phyloP scores from a whole-genome alignment of 2,329 filamentous ascomycete species.

The Kalaharituber pfeilii region DNA sequence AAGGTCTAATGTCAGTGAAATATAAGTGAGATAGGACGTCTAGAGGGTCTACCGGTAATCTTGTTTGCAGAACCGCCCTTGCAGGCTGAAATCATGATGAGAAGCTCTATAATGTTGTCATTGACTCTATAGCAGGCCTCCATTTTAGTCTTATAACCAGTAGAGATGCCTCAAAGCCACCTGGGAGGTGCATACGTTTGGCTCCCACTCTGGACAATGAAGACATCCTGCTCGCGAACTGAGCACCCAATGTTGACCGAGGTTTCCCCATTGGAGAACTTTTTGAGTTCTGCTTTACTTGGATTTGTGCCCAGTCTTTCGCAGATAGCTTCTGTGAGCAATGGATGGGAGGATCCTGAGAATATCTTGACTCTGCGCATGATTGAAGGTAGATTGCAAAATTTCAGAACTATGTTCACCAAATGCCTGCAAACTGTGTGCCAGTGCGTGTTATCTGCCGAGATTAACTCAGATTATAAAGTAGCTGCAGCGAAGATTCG shows the following conservation, averaged over 20 bases:
- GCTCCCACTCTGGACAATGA: conserved; percentile 94
- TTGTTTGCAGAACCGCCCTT: conserved; percentile 95
- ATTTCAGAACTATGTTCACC: too few species aligned
- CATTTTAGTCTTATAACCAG: conserved; percentile 19
- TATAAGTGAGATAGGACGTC: neutral
- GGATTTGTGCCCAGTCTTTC: conserved; percentile 45
- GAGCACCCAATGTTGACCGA: conserved; percentile 49
- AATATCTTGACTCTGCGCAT: conserved; percentile 54
- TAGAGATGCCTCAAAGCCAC: conserved; percentile 4
- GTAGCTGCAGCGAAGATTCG: too few species aligned
- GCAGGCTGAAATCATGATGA: conserved; percentile 98
- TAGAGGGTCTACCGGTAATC: conserved; percentile 55
- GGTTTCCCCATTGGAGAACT: conserved; percentile 54
- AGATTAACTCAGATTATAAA: too few species aligned
- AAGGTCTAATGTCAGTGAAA: conserved; percentile 13
- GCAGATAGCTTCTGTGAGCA: conserved; percentile 47
- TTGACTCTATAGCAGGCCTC: conserved; percentile 47
- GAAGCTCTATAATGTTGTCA: conserved; percentile 95
- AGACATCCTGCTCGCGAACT: conserved; percentile 95
- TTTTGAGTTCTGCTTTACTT: conserved; percentile 43
- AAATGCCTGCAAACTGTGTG: too few species aligned
- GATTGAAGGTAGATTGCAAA: too few species aligned
- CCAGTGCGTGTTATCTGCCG: too few species aligned
- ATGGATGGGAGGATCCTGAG: conserved; percentile 46
- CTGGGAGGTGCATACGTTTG: conserved; percentile 34